A percentile compares a stretch with the other conserved stretches of the same genome.
Evolutionary conservation across 2,329 filamentous ascomycete species (phyloP).

Genomic region (Pseudonectria foliicola): DNA sequence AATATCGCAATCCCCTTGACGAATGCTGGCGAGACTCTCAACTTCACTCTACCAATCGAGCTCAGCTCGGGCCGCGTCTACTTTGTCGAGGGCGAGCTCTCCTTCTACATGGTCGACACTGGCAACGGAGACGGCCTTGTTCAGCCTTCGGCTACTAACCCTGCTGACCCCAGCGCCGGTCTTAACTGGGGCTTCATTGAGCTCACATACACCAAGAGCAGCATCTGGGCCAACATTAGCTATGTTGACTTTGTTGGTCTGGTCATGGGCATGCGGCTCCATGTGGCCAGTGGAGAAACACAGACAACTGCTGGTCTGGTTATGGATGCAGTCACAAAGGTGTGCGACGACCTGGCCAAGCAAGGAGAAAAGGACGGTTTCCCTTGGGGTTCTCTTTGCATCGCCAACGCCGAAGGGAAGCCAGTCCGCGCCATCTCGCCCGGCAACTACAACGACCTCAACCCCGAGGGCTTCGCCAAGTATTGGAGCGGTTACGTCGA

Average conservation of each 20-base stretch:
- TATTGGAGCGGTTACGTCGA: slow-evolving; percentile 42
- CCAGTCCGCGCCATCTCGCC: slow-evolving; percentile 40
- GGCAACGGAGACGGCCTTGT: slow-evolving; percentile 33
- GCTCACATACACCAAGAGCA: slow-evolving; percentile 34
- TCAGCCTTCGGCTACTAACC: slow-evolving; percentile 40
- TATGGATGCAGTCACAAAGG: slow-evolving; percentile 26
- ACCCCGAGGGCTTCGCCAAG: slow-evolving; percentile 27
- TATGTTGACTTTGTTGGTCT: slow-evolving; percentile 47
- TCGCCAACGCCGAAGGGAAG: slow-evolving; percentile 27
- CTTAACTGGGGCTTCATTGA: slow-evolving; percentile 46
- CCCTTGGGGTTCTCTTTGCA: slow-evolving; percentile 39
- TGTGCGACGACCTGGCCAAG: slow-evolving; percentile 34
- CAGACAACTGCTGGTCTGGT: slow-evolving; percentile 36
- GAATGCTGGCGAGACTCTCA: slow-evolving; percentile 28
- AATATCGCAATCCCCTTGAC: slow-evolving; percentile 38
- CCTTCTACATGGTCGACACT: slow-evolving; percentile 34
- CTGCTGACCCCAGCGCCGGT: slow-evolving; percentile 34
- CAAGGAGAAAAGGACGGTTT: slow-evolving; percentile 32
- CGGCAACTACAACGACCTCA: slow-evolving; percentile 31
- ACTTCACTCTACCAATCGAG: slow-evolving; percentile 33
- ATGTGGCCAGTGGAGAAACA: slow-evolving; percentile 25
- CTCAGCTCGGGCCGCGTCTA: slow-evolving; percentile 37
- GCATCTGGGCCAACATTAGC: slow-evolving; percentile 41
- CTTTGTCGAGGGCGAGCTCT: slow-evolving; percentile 35
- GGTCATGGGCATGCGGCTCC: slow-evolving; percentile 42